phyloP scores from a whole-genome alignment of 345 rosid genomes.

The Chamaenerion angustifolium region DNA sequence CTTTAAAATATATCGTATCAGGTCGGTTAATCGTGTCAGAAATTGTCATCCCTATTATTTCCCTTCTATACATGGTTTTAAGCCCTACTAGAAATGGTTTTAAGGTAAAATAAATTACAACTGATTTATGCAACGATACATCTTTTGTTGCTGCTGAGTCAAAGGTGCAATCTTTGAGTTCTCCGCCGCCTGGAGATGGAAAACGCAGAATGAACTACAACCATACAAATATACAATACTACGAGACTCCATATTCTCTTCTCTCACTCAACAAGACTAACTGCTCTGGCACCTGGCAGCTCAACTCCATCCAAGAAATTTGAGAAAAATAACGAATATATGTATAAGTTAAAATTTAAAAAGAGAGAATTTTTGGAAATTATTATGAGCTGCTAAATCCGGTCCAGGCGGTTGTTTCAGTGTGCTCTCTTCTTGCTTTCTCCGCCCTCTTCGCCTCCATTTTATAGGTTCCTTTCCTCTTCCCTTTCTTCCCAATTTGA shows the following conservation, averaged over 20 bases:
- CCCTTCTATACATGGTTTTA: no score
- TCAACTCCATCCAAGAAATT: neutral
- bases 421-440: slow-evolving; percentile 8
- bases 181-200: neutral
- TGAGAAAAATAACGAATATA: no score
- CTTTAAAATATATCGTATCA: no score
- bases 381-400: slow-evolving; percentile 3
- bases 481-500: neutral
- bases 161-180: neutral
- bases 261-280: no score
- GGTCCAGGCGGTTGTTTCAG: slow-evolving; percentile 10
- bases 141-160: neutral
- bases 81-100: no score
- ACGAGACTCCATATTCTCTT: no score
- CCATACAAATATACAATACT: neutral
- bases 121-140: no score
- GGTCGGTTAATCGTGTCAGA: no score
- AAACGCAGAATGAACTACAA: neutral
- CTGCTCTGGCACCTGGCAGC: no score
- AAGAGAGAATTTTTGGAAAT: neutral
- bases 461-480: neutral
- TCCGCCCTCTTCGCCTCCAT: slow-evolving; percentile 6
- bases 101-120: no score
- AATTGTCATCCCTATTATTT: no score
- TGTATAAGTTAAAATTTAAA: no score